Evolutionary conservation across 805 yeast genomes (phyloP), one percentile per base, ranked within the genome.

Genomic region (Yamadazyma sp.): DNA sequence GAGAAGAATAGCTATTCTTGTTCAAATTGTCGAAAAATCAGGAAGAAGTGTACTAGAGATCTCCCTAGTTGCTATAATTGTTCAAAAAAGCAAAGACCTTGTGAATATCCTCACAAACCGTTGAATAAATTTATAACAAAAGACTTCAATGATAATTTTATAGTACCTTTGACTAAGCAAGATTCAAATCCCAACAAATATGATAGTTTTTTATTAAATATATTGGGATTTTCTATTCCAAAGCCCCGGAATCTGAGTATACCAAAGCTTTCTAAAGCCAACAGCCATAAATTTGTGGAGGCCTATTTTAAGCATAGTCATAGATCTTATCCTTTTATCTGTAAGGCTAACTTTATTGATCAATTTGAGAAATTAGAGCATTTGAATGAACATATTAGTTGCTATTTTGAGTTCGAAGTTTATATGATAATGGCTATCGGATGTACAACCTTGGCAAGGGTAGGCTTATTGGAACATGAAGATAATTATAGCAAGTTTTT

Each of bases 371-470:
- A 52, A 23, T 55, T 64, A 23, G 45, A 43, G 5, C 21, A 35
- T 2, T 44, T 38, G 7, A 42, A 55, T 20, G 49, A 55, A 18
- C 31, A 38, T 1, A 30, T 48, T 15, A 57, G 63, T 22, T 50
- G 54, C 14, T 51, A 56, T 13, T 71, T 70, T 40, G 72, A 73
- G 16, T 75, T 73, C 42, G 74, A 76, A 51, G 43, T 75, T 8
- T 69, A 65, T 48, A 69, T 76, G 74, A 65, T 74, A 2, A 60
- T 74, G 55, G 76, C 78, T 4, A 70, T 74, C 27, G 80, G 81
- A 1, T 73, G 77, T 36, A 69, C 77, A 7, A 66, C 76, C 2
- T 50, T 76, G 32, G 69, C 55, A 33, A 24, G 51, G 23, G 37
- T 36, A 21, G 40, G 50, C 2, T 30, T 44, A 6, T 32, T 48